These are phyloP conservation scores for Dipteronia sinensis DNA, from an alignment of 345 rosid genomes.

Conservation along the genomic window DNA sequence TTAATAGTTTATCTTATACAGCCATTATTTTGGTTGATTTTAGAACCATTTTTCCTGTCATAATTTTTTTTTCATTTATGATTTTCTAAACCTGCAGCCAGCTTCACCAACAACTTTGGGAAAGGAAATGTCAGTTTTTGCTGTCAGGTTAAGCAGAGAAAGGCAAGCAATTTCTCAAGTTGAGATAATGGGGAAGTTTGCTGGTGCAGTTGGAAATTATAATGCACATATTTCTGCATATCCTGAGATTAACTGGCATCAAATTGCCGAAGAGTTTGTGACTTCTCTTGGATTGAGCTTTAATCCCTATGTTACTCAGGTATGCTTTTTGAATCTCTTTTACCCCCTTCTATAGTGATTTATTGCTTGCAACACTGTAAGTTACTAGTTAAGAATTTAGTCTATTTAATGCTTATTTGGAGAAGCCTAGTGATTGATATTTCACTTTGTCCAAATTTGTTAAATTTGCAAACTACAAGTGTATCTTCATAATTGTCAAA, in stretches of 20 bases:
- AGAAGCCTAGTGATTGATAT: slow-evolving; percentile 1
- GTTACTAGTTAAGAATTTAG: not conserved
- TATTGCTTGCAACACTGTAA: not conserved
- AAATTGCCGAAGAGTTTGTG: slow-evolving; percentile 77
- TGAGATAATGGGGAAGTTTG: slow-evolving; percentile 87
- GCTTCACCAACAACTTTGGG: slow-evolving; percentile 96
- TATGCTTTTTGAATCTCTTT: slow-evolving; percentile 16
- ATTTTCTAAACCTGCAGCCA: slow-evolving; percentile 51
- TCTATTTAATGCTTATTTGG: not conserved
- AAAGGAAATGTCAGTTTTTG: slow-evolving; percentile 95
- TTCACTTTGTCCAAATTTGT: not conserved
- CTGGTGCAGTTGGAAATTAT: slow-evolving; percentile 97
- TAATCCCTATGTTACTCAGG: slow-evolving; percentile 96
- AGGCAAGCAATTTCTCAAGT: slow-evolving; percentile 68
- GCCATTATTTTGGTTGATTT: not conserved
- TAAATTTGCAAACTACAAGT: not conserved
- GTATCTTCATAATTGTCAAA: not conserved
- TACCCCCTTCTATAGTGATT: not conserved
- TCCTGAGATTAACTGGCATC: slow-evolving; percentile 75
- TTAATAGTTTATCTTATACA: not conserved
- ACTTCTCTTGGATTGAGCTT: slow-evolving; percentile 79
- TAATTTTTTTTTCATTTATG: not conserved
- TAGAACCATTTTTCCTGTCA: slow-evolving; percentile 4
- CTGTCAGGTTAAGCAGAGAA: slow-evolving; percentile 79
- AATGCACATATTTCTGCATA: slow-evolving; percentile 92